Base-by-base conservation (phyloP, 148 eudicot species). In the Spergularia marina region DNA sequence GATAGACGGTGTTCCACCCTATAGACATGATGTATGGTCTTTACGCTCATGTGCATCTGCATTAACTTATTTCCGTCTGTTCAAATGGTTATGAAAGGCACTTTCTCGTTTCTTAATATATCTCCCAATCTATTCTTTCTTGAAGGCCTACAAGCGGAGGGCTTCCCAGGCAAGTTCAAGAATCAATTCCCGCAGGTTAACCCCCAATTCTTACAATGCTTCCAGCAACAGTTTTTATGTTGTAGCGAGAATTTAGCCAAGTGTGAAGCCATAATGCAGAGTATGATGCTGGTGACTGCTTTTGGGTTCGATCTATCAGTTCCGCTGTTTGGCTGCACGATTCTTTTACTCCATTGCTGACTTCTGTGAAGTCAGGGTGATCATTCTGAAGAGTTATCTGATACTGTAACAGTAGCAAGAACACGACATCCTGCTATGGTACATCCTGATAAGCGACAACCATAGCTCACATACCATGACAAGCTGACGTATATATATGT, bases 141-240 rank as follows among this genome's bases (percentile, higher is more conserved):
- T 78, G 75, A 83, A 92, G 97, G 87, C 97, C 97, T 49, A 85
- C 95, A 4, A 92, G 95, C 72, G 95, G 97, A 76, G 92, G 92
- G 84, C 82, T 81, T 16, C 87, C 85, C 15, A 83, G 77, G 83
- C 74, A 65, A 25, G 65, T 80, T 34, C 80, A 84, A 62, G 86
- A 88, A 75, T 79, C 84, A 0, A 65, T 78, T 55, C 74, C 84
- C 12, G 78, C 84, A 55, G 81, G 75, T 30, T 82, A 58, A 74
- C 41, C 52, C 52, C 14, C 25, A 41, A 17, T 39, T 25, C 51
- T 44, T 41, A 41, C 41, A 15, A 34, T 30, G 41, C 65, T 72
- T 66, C 62, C 12, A 4, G 17, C 52, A 56, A 72, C 56, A 52
- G 2, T 34, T 49, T 18, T 75, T 75, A 23, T n/a, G 36, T 53